These are phyloP conservation scores for Peziza echinospora DNA, from an alignment of 495 filamentous ascomycete species.

Conservation along the genomic window DNA sequence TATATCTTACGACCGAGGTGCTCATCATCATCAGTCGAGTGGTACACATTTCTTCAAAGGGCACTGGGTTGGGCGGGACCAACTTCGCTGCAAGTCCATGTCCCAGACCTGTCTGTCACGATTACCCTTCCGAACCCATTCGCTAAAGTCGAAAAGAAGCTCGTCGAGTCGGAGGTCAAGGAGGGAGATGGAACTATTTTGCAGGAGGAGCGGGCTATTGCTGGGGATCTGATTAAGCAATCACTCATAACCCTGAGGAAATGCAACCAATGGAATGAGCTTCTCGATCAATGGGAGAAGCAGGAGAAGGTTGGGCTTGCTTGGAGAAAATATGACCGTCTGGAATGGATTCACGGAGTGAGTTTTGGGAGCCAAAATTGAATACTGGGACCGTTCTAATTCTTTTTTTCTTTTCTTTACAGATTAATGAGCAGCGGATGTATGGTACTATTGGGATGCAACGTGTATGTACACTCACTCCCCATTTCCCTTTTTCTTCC, in stretches of 20 bases:
- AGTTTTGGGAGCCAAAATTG: too few relatives aligned
- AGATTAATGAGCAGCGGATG: constrained; percentile 45
- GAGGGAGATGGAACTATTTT: constrained; percentile 27
- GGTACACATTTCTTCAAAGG: constrained; percentile 50
- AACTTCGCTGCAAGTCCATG: constrained; percentile 38
- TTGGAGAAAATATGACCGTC: constrained; percentile 54
- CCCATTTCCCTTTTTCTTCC: not conserved
- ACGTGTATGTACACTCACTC: constrained; percentile 14
- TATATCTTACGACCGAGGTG: constrained; percentile 48
- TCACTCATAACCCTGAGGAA: constrained; percentile 39
- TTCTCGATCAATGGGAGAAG: constrained; percentile 37
- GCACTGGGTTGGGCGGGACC: constrained; percentile 37
- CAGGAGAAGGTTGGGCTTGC: constrained; percentile 46
- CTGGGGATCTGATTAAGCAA: constrained; percentile 31
- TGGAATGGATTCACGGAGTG: constrained; percentile 51
- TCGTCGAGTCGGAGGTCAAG: constrained; percentile 22
- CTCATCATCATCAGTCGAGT: constrained; percentile 42
- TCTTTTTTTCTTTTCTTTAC: constrained; percentile 2
- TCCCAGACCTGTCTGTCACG: constrained; percentile 45
- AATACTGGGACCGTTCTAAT: not conserved
- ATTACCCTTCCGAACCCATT: constrained; percentile 45
- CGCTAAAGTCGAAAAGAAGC: constrained; percentile 27
- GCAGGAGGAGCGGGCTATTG: constrained; percentile 32
- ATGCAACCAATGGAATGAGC: constrained; percentile 38
- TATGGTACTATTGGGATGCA: constrained; percentile 55